phyloP scores from a whole-genome alignment of 2,329 filamentous ascomycete species.

The Anthostomella pinea region DNA sequence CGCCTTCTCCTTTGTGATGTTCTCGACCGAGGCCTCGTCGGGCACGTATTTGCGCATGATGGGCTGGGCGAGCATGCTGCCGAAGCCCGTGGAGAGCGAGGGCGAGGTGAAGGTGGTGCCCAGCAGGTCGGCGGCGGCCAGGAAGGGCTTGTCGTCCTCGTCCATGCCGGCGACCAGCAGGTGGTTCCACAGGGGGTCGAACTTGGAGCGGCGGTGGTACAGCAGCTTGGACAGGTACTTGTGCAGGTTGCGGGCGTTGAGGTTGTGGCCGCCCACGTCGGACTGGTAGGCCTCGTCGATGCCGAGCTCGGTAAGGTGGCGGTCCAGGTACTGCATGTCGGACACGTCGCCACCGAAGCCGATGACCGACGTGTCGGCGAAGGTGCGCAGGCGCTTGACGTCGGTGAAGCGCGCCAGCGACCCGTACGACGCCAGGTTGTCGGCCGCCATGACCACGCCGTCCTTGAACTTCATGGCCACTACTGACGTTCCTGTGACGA shows the following conservation, averaged over 20 bases:
- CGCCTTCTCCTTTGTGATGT: constrained; percentile 74
- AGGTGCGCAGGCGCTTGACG: constrained; percentile 89
- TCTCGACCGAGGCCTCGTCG: constrained; percentile 73
- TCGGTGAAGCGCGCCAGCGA: constrained; percentile 95
- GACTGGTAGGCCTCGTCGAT: constrained; percentile 81
- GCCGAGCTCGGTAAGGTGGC: constrained; percentile 80
- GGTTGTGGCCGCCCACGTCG: constrained; percentile 36
- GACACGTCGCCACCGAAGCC: constrained; percentile 97
- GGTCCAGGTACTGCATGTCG: constrained; percentile 98
- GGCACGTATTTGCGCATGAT: constrained; percentile 82
- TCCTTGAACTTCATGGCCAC: constrained; percentile 93
- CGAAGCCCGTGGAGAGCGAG: constrained; percentile 89
- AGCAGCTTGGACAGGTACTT: constrained; percentile 95
- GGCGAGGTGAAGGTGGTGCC: constrained; percentile 89
- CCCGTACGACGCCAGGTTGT: constrained; percentile 97
- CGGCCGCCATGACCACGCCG: constrained; percentile 92
- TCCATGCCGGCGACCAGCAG: constrained; percentile 88
- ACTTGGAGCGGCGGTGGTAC: constrained; percentile 90
- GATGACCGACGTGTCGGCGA: constrained; percentile 79
- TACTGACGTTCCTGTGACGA: constrained; percentile 96
- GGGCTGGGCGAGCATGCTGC: constrained; percentile 87
- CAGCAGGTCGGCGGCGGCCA: constrained; percentile 86
- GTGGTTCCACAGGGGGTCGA: constrained; percentile 97
- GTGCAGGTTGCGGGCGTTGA: constrained; percentile 93
- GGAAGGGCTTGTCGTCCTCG: constrained; percentile 76